Base-by-base conservation (phyloP, 306 rosid species). In the Fragaria nilgerrensis region DNA sequence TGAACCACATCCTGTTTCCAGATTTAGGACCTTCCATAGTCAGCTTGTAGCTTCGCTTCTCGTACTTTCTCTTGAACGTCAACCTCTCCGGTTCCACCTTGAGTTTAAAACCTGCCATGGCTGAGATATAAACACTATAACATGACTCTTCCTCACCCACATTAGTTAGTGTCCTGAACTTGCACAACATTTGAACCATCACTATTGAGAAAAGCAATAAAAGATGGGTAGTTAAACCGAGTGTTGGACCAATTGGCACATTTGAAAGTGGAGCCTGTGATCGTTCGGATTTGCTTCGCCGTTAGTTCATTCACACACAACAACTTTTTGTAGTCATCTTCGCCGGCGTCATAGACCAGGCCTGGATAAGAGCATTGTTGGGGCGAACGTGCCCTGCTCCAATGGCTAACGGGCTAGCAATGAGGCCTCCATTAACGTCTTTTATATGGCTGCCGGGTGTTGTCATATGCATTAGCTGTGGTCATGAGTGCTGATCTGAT, bases 151-250 rank as follows among this genome's bases (percentile, higher is more conserved):
- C 32, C 2, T 29, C 32, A 29, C 32, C 32, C 32, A 29, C 32
- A 29, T 29, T 29, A 1, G 32, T 29, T 29, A 29, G n/a, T 16
- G 82, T 59, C 56, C 16, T 47, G 27, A 79, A 79, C 77, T 43
- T 34, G 37, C 14, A 72, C 58, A 36, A 79, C 73, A 59, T 7
- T 72, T 1, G 73, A 71, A 34, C 71, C 77, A 14, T 37, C 43
- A 4, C 53, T 59, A 17, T 43, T 78, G n/a, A 78, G 47, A 49
- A 47, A 78, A 44, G 77, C 82, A 17, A 78, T 71, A 50, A 78
- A 78, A 62, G 82, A 78, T 8, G 82, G 82, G 65, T 78, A 78
- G 22, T 78, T 78, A 43, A 71, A 72, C 48, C 62, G 53, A 23
- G 36, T 55, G 34, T 47, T 47, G 12, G 76, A 70, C 15, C 22